Base-by-base conservation (phyloP, 2,329 filamentous ascomycete genomes). In the Cadophora sp. region DNA sequence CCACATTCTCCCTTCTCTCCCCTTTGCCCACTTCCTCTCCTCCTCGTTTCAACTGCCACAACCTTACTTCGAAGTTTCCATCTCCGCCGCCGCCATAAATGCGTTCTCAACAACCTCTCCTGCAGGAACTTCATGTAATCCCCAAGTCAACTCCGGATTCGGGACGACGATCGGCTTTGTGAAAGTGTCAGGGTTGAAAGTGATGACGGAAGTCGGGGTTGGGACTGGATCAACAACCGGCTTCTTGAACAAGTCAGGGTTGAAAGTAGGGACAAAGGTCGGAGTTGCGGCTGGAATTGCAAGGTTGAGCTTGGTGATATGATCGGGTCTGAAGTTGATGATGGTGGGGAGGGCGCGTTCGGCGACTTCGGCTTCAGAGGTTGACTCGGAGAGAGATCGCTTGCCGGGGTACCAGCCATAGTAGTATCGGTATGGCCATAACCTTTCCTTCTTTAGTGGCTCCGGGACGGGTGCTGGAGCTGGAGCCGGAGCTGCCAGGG, bases 391-490 rank as follows among this genome's bases (percentile, higher is more conserved):
- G 48, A 51, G 11, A 6, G 48, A 50, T 4, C 47, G 47, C 22
- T 51, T 51, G 48, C 48, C 48, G 7, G 48, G 24, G 24, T 30
- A 51, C 14, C 6, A 33, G 6, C 24, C 24, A 24, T 14, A 51
- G 48, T 51, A 51, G 48, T 51, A 51, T 22, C 48, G 48, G 48
- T 33, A 51, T 20, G 48, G 24, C 48, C 48, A 30, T 9, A 8
- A 8, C 11, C 36, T 9, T 7, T 30, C 16, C 3, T 16, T 24
- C 6, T 24, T 22, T 1, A 33, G 24, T 13, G 48, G 24, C 48
- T 30, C 16, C 5, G 48, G 48, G 13, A 24, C 48, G 3, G 48
- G 24, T 6, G 48, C 48, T 16, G 48, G 48, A 18, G 24, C 48
- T 8, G 48, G 48, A 14, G 24, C 48, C 11, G 48, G 24, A 2